A percentile compares a stretch with the other conserved stretches of the same genome.
Conservation (phyloP, 1,284 basidiomycete genomes). For the Ustilago trichophora region DNA sequence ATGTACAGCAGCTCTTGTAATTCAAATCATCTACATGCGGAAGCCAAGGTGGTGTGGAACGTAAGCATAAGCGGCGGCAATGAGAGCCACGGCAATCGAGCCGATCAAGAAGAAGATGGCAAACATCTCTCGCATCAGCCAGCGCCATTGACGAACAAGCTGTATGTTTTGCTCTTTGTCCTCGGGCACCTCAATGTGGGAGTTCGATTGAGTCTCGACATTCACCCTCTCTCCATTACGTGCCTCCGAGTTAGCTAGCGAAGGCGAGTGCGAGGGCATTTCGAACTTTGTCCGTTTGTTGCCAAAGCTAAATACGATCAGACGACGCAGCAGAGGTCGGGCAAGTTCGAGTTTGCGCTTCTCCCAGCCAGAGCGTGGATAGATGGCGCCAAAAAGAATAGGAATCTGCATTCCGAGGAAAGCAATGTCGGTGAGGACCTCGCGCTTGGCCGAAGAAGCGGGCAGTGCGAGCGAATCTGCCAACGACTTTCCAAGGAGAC, state of each 20-base stretch:
- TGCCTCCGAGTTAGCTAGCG: neutral
- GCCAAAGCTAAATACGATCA: constrained; percentile 46
- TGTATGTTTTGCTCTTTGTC: constrained; percentile 18
- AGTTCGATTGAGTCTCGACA: constrained; percentile 23
- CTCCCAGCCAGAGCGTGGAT: constrained; percentile 39
- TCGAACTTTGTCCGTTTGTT: constrained; percentile 39
- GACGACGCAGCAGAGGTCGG: constrained; percentile 37
- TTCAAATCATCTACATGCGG: no score
- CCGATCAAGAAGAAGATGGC: constrained; percentile 11
- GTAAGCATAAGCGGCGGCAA: neutral
- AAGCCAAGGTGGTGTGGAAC: neutral
- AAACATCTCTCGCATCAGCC: constrained; percentile 49
- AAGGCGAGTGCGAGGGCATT: constrained; percentile 6
- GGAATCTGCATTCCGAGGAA: constrained; percentile 43
- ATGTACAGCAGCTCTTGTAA: no score
- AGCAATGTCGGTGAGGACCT: constrained; percentile 34
- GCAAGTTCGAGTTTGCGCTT: constrained; percentile 15
- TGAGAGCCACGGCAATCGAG: neutral
- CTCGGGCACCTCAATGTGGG: constrained; percentile 16
- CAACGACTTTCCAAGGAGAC: constrained; percentile 42
- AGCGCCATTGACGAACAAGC: constrained; percentile 30
- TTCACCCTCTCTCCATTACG: constrained; percentile 4
- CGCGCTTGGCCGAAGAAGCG: constrained; percentile 13
- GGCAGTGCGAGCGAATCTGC: constrained; percentile 44
- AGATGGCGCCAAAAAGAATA: constrained; percentile 36